phyloP scores from a whole-genome alignment of 2,329 filamentous ascomycete genomes.

The Aspergillus sclerotialis region DNA sequence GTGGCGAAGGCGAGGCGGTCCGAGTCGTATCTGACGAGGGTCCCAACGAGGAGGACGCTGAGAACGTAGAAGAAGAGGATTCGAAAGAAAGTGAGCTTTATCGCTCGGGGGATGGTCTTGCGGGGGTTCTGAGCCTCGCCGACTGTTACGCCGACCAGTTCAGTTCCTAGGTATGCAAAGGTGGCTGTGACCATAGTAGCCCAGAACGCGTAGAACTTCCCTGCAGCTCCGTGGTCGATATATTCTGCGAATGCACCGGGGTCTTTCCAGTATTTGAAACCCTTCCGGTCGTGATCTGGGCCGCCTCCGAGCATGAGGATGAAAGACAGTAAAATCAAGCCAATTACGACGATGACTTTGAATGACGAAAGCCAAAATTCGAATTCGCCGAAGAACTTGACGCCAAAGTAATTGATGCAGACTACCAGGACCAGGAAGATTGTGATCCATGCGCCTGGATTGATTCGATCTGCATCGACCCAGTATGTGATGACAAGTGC shows the following conservation, averaged over 20 bases:
- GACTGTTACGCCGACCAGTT: conserved; percentile 70
- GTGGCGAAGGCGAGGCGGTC: conserved; percentile 47
- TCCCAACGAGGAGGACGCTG: conserved; percentile 66
- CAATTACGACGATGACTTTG: conserved; percentile 62
- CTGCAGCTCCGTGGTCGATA: conserved; percentile 38
- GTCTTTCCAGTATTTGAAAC: conserved; percentile 60
- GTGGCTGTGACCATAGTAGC: conserved; percentile 67
- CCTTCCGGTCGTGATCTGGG: conserved; percentile 54
- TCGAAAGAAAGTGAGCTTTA: conserved; percentile 74
- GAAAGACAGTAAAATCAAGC: conserved; percentile 58
- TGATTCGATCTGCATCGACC: conserved; percentile 58
- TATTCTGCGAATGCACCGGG: conserved; percentile 54
- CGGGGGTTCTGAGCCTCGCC: conserved; percentile 75
- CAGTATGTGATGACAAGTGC: conserved; percentile 74
- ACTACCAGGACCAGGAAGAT: conserved; percentile 59
- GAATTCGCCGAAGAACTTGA: conserved; percentile 64
- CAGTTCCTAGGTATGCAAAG: conserved; percentile 72
- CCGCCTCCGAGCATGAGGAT: conserved; percentile 60
- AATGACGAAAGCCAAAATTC: conserved; percentile 55
- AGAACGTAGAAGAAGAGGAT: conserved; percentile 75
- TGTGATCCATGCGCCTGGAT: conserved; percentile 73
- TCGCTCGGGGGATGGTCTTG: conserved; percentile 67
- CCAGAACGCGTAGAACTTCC: conserved; percentile 60
- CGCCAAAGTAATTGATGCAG: conserved; percentile 63
- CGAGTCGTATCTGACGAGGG: conserved; percentile 68